These are phyloP conservation scores for Pseudoturritis turrita DNA, from an alignment of 345 rosid genomes.

Conservation along the genomic window DNA sequence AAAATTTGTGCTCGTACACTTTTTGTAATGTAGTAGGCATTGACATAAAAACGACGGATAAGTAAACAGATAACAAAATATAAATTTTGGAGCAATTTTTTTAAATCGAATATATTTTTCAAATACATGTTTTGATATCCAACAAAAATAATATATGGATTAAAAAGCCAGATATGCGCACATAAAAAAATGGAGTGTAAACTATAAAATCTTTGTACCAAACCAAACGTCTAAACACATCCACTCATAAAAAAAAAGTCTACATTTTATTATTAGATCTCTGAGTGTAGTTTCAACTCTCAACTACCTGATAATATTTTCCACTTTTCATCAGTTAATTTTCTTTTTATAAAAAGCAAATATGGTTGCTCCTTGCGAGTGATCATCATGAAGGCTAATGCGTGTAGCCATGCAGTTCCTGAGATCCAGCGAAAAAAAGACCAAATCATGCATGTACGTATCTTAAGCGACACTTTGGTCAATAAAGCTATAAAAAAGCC, in stretches of 20 bases:
- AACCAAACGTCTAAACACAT: background rate
- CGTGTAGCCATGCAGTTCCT: conserved; percentile 36
- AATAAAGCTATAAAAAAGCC: conserved; percentile 18
- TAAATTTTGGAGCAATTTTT: no score
- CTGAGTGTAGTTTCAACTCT: conserved; percentile 13
- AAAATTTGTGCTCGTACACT: no score
- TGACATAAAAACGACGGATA: no score
- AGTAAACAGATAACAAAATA: no score
- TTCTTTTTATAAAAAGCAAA: conserved; percentile 9
- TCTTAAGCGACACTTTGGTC: conserved; percentile 29
- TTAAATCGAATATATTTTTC: background rate
- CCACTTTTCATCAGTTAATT: conserved; percentile 3
- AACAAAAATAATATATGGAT: no score
- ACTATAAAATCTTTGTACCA: background rate
- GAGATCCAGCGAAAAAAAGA: conserved; percentile 23
- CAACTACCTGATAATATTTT: conserved; percentile 23
- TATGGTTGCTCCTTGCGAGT: conserved; percentile 3
- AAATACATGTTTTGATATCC: background rate
- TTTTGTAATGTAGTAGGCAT: no score
- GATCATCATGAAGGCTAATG: conserved; percentile 23
- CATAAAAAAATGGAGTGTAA: background rate
- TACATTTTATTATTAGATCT: conserved; percentile 18
- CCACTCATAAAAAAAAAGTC: background rate
- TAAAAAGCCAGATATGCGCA: no score
- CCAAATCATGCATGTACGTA: conserved; percentile 34